Conservation (phyloP, 192 early-diverging fungal genomes). For the Allomyces arbusculus region DNA sequence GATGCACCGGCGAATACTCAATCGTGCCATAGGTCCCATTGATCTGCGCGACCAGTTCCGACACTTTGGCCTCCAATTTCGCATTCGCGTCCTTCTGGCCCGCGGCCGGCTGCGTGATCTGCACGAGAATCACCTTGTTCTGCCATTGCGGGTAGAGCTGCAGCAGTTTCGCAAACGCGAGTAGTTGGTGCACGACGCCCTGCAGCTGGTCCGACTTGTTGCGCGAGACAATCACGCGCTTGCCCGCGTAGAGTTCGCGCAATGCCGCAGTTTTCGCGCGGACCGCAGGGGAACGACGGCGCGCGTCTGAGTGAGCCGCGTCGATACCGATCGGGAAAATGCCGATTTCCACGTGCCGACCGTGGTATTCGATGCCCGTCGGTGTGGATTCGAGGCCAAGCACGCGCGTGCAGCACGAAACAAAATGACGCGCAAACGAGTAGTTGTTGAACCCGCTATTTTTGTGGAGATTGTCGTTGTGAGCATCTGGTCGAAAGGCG, state of each 20-base stretch:
- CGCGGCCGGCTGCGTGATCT: conserved; percentile 78
- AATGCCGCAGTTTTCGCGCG: conserved; percentile 58
- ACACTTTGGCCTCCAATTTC: conserved; percentile 55
- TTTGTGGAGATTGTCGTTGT: too few relatives aligned
- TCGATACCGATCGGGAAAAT: conserved; percentile 97
- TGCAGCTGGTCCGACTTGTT: conserved; percentile 89
- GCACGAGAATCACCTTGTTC: conserved; percentile 77
- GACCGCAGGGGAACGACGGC: conserved; percentile 36
- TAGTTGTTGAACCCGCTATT: too few relatives aligned
- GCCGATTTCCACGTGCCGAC: conserved; percentile 53
- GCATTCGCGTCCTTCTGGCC: conserved; percentile 23
- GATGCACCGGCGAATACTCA: conserved; percentile 81
- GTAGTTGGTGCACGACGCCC: conserved; percentile 81
- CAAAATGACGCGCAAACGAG: conserved; percentile 40
- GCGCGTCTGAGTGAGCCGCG: conserved; percentile 36
- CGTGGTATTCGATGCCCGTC: conserved; percentile 66
- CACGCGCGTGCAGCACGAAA: conserved; percentile 77
- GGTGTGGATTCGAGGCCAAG: conserved; percentile 82
- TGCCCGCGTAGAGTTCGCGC: conserved; percentile 60
- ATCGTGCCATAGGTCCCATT: conserved; percentile 85
- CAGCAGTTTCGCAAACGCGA: conserved; percentile 83
- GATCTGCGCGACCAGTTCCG: conserved; percentile 72
- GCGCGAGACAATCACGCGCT: conserved; percentile 82
- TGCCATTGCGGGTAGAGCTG: conserved; percentile 78
- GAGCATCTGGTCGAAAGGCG: too few relatives aligned